Evolutionary conservation across 139 green algal species (phyloP).

Genomic region (Haematococcus lacustris): DNA sequence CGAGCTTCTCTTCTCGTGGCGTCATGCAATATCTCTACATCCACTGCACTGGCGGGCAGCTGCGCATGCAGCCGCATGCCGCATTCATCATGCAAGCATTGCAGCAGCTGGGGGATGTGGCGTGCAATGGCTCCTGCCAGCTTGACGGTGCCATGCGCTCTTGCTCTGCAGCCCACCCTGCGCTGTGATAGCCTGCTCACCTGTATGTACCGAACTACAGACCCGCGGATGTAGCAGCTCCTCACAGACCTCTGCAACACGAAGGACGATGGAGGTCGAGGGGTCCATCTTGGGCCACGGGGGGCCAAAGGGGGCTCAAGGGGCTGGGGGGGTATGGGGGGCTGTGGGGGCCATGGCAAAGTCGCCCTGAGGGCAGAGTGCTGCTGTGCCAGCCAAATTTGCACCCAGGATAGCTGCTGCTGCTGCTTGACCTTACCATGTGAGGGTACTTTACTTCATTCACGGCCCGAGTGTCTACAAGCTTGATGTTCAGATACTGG

Average conservation of each 20-base stretch:
- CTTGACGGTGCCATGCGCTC: too few relatives aligned
- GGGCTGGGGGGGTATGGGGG: too few relatives aligned
- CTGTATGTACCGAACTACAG: slow-evolving; percentile 91
- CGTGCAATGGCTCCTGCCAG: too few relatives aligned
- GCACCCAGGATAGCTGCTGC: too few relatives aligned
- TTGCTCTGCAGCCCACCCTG: too few relatives aligned
- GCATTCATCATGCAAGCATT: background rate
- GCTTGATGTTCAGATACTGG: slow-evolving; percentile 98
- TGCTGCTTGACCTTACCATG: slow-evolving; percentile 67
- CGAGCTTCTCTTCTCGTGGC: slow-evolving; percentile 87
- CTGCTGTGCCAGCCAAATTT: too few relatives aligned
- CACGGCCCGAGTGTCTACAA: slow-evolving; percentile 80
- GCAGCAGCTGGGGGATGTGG: too few relatives aligned
- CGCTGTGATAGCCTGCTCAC: slow-evolving; percentile 21
- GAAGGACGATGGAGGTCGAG: too few relatives aligned
- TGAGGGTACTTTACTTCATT: slow-evolving; percentile 92
- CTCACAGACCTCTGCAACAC: slow-evolving; percentile 81
- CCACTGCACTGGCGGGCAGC: slow-evolving; percentile 83
- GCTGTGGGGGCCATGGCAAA: too few relatives aligned
- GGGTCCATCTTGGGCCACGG: too few relatives aligned
- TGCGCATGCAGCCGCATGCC: slow-evolving; percentile 29
- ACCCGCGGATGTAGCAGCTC: slow-evolving; percentile 97
- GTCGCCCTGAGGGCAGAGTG: too few relatives aligned
- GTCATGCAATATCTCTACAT: slow-evolving; percentile 95
- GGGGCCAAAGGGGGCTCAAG: too few relatives aligned